Conservation (phyloP, 495 filamentous ascomycete species). For the Aspergillus ellipticus region DNA sequence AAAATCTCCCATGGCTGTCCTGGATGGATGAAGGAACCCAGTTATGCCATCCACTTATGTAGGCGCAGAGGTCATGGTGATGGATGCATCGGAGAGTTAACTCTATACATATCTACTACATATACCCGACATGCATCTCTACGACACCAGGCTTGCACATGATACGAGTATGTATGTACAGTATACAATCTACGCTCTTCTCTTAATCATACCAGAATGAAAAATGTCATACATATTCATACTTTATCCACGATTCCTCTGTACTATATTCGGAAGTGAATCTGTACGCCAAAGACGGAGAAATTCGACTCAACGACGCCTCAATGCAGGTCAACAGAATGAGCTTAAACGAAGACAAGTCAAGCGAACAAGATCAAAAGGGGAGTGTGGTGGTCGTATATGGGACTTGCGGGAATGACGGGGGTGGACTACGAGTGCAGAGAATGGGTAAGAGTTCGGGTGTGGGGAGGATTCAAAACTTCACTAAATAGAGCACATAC, state of each 20-base stretch:
- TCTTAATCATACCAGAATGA: background rate
- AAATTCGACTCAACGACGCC: constrained; percentile 21
- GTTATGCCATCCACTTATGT: too few species aligned
- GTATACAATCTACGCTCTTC: too few species aligned
- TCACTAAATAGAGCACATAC: background rate
- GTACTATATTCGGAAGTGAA: constrained; percentile 12
- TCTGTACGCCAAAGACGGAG: constrained; percentile 18
- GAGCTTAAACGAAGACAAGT: constrained; percentile 6
- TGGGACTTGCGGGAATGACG: background rate
- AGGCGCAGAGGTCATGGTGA: too few species aligned
- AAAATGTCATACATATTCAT: background rate
- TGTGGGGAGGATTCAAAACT: background rate
- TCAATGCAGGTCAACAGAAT: constrained; percentile 17
- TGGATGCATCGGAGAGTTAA: too few species aligned
- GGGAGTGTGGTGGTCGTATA: background rate
- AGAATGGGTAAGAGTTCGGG: background rate
- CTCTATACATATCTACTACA: too few species aligned
- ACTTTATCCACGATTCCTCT: constrained; percentile 3
- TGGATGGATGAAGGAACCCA: too few species aligned
- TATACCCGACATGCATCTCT: too few species aligned
- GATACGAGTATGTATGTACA: too few species aligned
- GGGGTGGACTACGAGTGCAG: background rate
- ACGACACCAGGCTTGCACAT: too few species aligned
- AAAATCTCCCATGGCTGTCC: too few species aligned
- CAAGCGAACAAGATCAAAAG: background rate